These are phyloP conservation scores for Neurospora sp. DNA, from an alignment of 495 filamentous ascomycete genomes.

Conservation along the genomic window DNA sequence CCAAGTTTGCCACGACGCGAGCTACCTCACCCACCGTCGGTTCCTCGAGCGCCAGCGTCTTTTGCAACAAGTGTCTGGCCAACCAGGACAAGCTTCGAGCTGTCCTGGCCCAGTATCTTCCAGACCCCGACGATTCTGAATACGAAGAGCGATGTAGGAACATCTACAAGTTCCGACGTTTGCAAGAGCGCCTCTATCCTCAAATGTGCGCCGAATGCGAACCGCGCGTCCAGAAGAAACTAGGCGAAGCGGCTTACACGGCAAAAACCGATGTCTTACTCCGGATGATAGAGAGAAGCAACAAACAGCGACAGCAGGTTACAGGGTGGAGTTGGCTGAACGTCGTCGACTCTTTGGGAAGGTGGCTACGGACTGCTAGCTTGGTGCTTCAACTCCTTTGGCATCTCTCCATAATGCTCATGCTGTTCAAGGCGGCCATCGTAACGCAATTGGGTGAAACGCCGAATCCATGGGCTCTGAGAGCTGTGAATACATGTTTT, in stretches of 20 bases:
- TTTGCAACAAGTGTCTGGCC: conserved; percentile 68
- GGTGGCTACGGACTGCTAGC: conserved; percentile 43
- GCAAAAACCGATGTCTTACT: conserved; percentile 70
- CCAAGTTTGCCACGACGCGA: conserved; percentile 30
- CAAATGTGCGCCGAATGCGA: conserved; percentile 74
- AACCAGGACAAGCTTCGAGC: conserved; percentile 71
- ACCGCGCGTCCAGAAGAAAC: conserved; percentile 50
- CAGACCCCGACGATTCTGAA: conserved; percentile 55
- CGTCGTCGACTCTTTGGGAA: conserved; percentile 33
- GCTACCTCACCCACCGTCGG: conserved; percentile 12
- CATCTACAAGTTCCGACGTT: conserved; percentile 49
- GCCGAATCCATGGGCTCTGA: conserved; percentile 14
- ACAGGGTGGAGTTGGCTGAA: conserved; percentile 39
- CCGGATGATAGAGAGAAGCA: conserved; percentile 56
- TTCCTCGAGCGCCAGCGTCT: conserved; percentile 35
- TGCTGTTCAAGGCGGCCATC: conserved; percentile 11
- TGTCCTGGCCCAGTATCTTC: conserved; percentile 58
- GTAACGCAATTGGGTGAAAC: conserved; percentile 17
- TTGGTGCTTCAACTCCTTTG: conserved; percentile 43
- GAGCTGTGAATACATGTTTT: conserved; percentile 26
- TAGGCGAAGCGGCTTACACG: conserved; percentile 59
- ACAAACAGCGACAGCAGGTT: conserved; percentile 32
- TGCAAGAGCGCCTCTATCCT: conserved; percentile 68
- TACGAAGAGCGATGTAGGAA: conserved; percentile 39
- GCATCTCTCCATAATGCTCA: conserved; percentile 33